A percentile compares a stretch with the other conserved stretches of the same genome.
Conservation (phyloP, 805 yeast genomes). For the Kodamaea leandrae region DNA sequence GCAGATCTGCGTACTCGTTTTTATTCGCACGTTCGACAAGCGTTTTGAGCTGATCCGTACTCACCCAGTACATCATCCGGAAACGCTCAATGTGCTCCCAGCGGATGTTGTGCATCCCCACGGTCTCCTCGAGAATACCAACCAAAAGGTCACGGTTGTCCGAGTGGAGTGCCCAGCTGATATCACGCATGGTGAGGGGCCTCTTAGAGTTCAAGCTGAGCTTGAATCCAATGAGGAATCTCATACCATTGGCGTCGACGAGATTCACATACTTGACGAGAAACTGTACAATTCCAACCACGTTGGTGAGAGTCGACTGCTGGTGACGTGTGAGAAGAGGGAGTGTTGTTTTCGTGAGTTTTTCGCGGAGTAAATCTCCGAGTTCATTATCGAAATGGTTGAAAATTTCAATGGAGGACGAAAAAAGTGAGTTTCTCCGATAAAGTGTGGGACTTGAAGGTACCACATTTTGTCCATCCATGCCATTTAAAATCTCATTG, state of each 20-base stretch:
- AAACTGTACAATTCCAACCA: conserved; percentile 61
- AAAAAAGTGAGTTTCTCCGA: not conserved
- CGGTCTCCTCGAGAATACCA: conserved; percentile 44
- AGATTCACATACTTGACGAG: conserved; percentile 44
- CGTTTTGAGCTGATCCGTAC: conserved; percentile 22
- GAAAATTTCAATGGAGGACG: not conserved
- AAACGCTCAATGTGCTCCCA: conserved; percentile 62
- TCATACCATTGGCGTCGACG: conserved; percentile 63
- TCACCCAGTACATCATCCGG: conserved; percentile 72
- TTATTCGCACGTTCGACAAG: conserved; percentile 70
- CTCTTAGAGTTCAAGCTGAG: conserved; percentile 46
- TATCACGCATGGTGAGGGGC: conserved; percentile 72
- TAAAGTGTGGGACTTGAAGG: conserved; percentile 5
- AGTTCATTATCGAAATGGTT: conserved; percentile 39
- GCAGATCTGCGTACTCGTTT: conserved; percentile 57
- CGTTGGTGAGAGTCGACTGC: conserved; percentile 74
- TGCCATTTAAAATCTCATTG: conserved; percentile 9
- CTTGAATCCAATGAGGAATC: conserved; percentile 70
- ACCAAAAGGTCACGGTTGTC: conserved; percentile 69
- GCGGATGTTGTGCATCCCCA: conserved; percentile 40
- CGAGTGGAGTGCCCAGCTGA: conserved; percentile 84
- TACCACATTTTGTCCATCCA: not conserved
- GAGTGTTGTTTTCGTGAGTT: conserved; percentile 59
- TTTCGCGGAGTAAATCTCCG: conserved; percentile 52
- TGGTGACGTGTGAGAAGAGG: conserved; percentile 90